Evolutionary conservation across 1,284 basidiomycete species (phyloP), one percentile per base, ranked within the genome.

Genomic region (Ustilago esculenta): DNA sequence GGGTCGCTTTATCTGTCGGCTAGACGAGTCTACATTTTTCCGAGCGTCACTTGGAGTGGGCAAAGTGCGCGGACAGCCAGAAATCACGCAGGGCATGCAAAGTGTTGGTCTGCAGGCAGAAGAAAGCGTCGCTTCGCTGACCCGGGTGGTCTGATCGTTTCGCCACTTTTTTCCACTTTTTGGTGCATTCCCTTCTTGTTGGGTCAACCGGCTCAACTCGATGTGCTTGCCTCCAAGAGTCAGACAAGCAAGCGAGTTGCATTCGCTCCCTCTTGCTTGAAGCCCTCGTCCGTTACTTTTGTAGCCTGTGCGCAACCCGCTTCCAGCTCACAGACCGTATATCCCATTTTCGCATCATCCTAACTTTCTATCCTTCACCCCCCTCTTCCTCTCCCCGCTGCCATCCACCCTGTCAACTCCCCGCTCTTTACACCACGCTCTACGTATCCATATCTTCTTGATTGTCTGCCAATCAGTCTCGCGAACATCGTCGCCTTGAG

Each of bases 401-500:
- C 44, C 40, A 42, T 41, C 40, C 27, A 36, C 20, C 21, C 20
- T 29, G 39, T 48, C 37, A n/a, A 20, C 21, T 29, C 21, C 30
- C 33, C n/a, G 39, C 34, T 23, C 29, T 27, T 48, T n/a, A 20
- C 21, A 23, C 21, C 30, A 25, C n/a, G 39, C 34, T 23, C 29
- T 27, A 44, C 14, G 39, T 36, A 34, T 14, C 40, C 46, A n/a
- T 21, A 21, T 11, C 40, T 21, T 43, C 41, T 29, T 48, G 49
- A 48, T 53, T 53, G 35, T 40, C 17, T 34, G 37, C 43, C 52
- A 29, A 47, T 44, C 49, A 57, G 32, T 33, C 33, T 49, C 29
- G 33, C 57, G 45, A 56, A 44, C 43, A 36, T 29, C 39, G 57
- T 56, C 43, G 52, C 57, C 36, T 58, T 48, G 61, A 59, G 68